phyloP scores from a whole-genome alignment of 768 basidiomycete genomes.

The Lepiota venenata region DNA sequence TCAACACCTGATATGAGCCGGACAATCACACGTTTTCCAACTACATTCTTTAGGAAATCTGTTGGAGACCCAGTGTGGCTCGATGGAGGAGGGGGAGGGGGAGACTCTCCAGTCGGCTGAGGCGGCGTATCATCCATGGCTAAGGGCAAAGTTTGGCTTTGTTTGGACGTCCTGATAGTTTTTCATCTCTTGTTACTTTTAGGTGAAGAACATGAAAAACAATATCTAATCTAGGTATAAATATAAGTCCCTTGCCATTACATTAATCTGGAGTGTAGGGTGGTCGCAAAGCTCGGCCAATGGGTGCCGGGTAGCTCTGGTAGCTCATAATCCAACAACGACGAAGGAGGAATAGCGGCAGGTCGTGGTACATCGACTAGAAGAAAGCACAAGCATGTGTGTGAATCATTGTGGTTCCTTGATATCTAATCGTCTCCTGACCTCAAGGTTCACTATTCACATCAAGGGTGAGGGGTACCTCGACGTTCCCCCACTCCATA shows the following conservation, averaged over 20 bases:
- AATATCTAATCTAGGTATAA: too few relatives aligned
- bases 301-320: too few relatives aligned
- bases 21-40: conserved; percentile 94
- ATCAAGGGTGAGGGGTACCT: conserved; percentile 15
- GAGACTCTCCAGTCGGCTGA: conserved; percentile 28
- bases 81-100: conserved; percentile 45
- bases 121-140: conserved; percentile 24
- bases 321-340: too few relatives aligned
- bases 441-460: neutral
- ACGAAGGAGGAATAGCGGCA: too few relatives aligned
- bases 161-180: too few relatives aligned
- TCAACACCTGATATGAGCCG: conserved; percentile 90
- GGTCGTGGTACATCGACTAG: too few relatives aligned
- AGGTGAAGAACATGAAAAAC: too few relatives aligned
- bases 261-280: too few relatives aligned
- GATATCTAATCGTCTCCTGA: neutral
- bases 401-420: neutral
- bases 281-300: too few relatives aligned
- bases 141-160: conserved; percentile 1
- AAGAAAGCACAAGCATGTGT: neutral
- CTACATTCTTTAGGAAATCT: conserved; percentile 92
- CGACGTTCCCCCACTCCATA: conserved; percentile 24
- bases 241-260: too few relatives aligned
- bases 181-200: too few relatives aligned
- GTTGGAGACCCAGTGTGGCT: conserved; percentile 79